Base-by-base conservation (phyloP, 306 rosid genomes). In the Crotalaria pallida region DNA sequence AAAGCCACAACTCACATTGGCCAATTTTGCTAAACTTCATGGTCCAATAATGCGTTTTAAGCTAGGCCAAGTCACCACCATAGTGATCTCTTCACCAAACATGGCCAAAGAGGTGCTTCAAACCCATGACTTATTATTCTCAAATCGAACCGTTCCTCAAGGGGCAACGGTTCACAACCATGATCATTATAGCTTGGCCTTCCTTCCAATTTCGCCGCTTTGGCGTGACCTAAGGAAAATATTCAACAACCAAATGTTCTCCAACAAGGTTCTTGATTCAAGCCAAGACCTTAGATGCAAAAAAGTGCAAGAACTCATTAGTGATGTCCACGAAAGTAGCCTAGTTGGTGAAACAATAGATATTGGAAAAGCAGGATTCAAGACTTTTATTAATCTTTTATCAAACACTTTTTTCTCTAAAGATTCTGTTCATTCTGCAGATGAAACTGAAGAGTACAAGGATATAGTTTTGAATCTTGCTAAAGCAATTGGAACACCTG, bases 1-100 rank as follows among this genome's bases (percentile, higher is more conserved):
- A 5, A 78, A 38, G 49, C 82, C 82, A 47, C 82, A 78, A 21
- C 82, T 71, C 4, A 47, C 78, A 9, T 18, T 78, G n/a, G 78
- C 82, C 1, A 38, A 57, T 4, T n/a, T 78, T n/a, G 74, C 82
- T 0, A 45, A 17, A 2, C 0, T 38, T 0, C 52, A 78, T 19
- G 77, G 82, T 15, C 78, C 82, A 7, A 10, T 73, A 22, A 73
- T 73, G 63, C 31, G 2, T 23, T 58, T 72, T 2, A 73, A 61
- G 10, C 6, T 73, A 22, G 71, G 70, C 5, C 63, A 61, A 50
- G 16, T 61, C 49, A 73, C 63, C 23, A 73, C 77, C 31, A 61
- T 73, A 49, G 70, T 61, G 1, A 13, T 61, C 6, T 73, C 77
- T 16, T 73, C 77, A 15, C 10, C 55, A 5, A 26, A 50, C 3